These are phyloP conservation scores for Cyberlindnera subsufficiens DNA, from an alignment of 805 yeast species.

Conservation along the genomic window DNA sequence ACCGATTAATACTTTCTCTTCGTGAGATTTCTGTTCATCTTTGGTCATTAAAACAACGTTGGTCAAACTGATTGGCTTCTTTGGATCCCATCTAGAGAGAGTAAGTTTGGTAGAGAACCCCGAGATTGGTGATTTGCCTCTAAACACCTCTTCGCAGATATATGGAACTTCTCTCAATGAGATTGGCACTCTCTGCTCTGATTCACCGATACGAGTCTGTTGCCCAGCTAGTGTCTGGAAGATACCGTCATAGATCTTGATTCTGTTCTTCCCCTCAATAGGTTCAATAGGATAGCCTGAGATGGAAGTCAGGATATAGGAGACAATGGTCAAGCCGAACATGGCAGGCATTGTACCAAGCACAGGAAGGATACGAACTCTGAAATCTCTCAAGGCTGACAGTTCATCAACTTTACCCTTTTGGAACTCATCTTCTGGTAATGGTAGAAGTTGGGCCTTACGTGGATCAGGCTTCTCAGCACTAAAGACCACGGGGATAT, in stretches of 20 bases:
- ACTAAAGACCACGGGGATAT: slow-evolving; percentile 84
- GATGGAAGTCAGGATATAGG: slow-evolving; percentile 70
- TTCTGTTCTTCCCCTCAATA: slow-evolving; percentile 82
- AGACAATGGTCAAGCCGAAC: slow-evolving; percentile 87
- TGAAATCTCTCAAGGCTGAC: slow-evolving; percentile 80
- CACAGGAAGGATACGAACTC: slow-evolving; percentile 93
- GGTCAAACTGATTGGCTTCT: slow-evolving; percentile 55
- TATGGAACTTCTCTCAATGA: slow-evolving; percentile 71
- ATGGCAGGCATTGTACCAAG: slow-evolving; percentile 96
- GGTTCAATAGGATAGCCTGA: slow-evolving; percentile 92
- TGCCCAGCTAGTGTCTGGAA: slow-evolving; percentile 84
- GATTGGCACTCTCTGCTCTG: slow-evolving; percentile 72
- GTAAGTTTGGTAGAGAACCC: slow-evolving; percentile 76
- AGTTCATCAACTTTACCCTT: slow-evolving; percentile 84
- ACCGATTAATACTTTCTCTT: slow-evolving; percentile 64
- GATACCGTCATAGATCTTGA: slow-evolving; percentile 78
- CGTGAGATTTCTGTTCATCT: slow-evolving; percentile 81
- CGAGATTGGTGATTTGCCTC: slow-evolving; percentile 87
- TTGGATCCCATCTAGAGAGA: slow-evolving; percentile 80
- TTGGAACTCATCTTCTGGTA: slow-evolving; percentile 73
- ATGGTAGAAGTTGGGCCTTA: slow-evolving; percentile 81
- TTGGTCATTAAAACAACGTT: slow-evolving; percentile 85
- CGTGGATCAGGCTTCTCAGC: slow-evolving; percentile 96
- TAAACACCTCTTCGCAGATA: slow-evolving; percentile 83
- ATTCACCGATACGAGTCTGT: slow-evolving; percentile 67